A percentile compares a stretch with the other conserved stretches of the same genome.
Evolutionary conservation across 257 asterid species (phyloP).

Genomic region (Misopates orontium): DNA sequence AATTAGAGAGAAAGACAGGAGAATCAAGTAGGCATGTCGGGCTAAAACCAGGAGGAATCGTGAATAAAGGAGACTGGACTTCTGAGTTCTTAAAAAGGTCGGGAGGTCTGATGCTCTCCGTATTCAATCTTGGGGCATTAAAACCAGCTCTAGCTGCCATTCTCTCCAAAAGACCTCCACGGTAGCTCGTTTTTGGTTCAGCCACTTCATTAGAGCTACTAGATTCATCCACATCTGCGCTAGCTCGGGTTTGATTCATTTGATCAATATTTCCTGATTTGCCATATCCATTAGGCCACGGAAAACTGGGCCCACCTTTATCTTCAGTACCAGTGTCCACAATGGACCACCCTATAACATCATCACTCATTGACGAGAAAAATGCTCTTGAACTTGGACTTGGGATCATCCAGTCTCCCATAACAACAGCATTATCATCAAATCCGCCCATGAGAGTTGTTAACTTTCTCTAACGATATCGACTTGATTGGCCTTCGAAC

Average conservation of each 20-base stretch:
- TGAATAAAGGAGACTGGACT: constrained; percentile 49
- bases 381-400: constrained; percentile 52
- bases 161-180: constrained; percentile 81
- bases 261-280: constrained; percentile 10
- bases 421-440: constrained; percentile 60
- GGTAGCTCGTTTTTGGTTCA: constrained; percentile 51
- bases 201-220: constrained; percentile 13
- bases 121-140: constrained; percentile 74
- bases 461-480: neutral
- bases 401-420: constrained; percentile 67
- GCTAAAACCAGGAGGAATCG: constrained; percentile 56
- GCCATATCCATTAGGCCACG: neutral
- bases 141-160: constrained; percentile 89
- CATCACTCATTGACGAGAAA: constrained; percentile 54
- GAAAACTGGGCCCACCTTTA: neutral
- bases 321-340: constrained; percentile 28
- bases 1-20: constrained; percentile 62
- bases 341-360: constrained; percentile 1
- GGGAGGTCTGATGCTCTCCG: constrained; percentile 43
- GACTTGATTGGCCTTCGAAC: neutral
- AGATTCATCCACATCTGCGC: constrained; percentile 29
- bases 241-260: constrained; percentile 31
- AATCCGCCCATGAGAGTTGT: constrained; percentile 59
- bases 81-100: constrained; percentile 47
- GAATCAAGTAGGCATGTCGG: constrained; percentile 62